Conservation (phyloP, 176 grass and related monocot species). For the Carex scoparia region DNA sequence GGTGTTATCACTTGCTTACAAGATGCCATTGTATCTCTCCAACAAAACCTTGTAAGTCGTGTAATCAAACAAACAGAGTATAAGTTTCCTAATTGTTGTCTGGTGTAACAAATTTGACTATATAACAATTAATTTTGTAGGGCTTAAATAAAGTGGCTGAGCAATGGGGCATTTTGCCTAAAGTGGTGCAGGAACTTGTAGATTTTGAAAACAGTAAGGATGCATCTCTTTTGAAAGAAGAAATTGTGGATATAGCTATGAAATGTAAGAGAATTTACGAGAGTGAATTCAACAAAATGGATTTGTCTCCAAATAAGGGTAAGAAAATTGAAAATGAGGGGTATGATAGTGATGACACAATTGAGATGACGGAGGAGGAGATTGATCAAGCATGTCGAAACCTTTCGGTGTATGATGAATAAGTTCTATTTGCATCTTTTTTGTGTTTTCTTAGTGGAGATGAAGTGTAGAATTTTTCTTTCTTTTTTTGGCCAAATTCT, state of each 20-base stretch:
- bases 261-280: constrained; percentile 79
- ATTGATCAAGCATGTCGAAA: constrained; percentile 58
- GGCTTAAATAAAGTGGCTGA: constrained; percentile 49
- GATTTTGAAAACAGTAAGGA: constrained; percentile 41
- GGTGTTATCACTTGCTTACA: constrained; percentile 85
- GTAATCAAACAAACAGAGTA: background rate
- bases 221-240: constrained; percentile 32
- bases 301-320: constrained; percentile 4
- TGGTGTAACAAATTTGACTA: background rate
- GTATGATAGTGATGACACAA: constrained; percentile 72
- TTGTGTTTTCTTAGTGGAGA: background rate
- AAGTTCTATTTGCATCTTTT: background rate
- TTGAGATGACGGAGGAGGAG: constrained; percentile 95
- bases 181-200: constrained; percentile 49
- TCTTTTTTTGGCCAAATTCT: background rate
- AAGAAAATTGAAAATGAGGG: constrained; percentile 30
- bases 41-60: constrained; percentile 62
- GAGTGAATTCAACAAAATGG: constrained; percentile 36
- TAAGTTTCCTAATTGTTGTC: background rate
- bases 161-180: constrained; percentile 81
- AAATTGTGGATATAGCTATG: constrained; percentile 42
- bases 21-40: constrained; percentile 76
- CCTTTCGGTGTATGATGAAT: constrained; percentile 29
- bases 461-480: background rate
- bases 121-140: constrained; percentile 32